These are phyloP conservation scores for Blastocrithidia nonstop DNA, from an alignment of 208 protist species.

Conservation along the genomic window DNA sequence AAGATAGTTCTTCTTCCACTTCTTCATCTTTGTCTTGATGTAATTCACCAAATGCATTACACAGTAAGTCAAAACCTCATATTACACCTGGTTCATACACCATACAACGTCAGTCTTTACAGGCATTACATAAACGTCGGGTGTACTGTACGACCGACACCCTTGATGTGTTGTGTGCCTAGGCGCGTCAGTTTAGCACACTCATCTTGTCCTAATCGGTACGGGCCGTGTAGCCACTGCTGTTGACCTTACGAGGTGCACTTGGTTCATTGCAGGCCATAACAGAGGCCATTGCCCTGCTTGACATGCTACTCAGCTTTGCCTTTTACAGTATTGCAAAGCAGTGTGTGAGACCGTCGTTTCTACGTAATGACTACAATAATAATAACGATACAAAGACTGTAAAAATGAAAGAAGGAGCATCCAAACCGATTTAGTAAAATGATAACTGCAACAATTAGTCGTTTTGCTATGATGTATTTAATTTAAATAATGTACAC, in stretches of 20 bases:
- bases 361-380: slow-evolving; percentile 9
- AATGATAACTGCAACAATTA: background rate
- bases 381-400: slow-evolving; percentile 6
- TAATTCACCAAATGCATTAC: background rate
- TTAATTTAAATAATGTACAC: background rate
- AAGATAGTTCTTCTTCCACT: background rate
- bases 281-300: slow-evolving; percentile 70
- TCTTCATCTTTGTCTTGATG: background rate
- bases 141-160: slow-evolving; percentile 66
- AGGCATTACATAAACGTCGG: slow-evolving; percentile 4
- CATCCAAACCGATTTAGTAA: background rate
- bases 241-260: slow-evolving; percentile 25
- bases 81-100: no score
- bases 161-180: slow-evolving; percentile 43
- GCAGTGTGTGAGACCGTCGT: slow-evolving; percentile 23
- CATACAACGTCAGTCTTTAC: slow-evolving; percentile 4
- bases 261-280: slow-evolving; percentile 72
- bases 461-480: background rate
- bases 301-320: slow-evolving; percentile 77
- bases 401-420: background rate
- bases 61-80: background rate
- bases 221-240: slow-evolving; percentile 28
- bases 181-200: slow-evolving; percentile 26
- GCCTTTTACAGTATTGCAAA: slow-evolving; percentile 30
- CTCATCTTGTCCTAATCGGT: slow-evolving; percentile 56